phyloP scores from a whole-genome alignment of 208 protist species.

The Crithidia thermophila region DNA sequence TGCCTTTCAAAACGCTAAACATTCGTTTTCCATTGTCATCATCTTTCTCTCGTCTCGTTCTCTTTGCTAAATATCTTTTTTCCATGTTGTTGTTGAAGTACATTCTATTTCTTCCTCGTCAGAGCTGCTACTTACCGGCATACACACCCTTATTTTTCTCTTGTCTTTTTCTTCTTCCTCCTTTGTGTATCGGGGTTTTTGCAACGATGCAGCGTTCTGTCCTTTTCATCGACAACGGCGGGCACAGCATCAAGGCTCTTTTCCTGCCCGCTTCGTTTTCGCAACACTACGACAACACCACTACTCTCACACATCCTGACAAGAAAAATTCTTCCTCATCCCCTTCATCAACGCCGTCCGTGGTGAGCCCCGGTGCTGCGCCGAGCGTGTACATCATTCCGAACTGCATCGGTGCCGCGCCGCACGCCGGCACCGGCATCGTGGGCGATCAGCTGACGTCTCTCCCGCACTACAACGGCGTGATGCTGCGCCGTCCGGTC shows the following conservation, averaged over 20 bases:
- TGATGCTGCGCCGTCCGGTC: conserved; percentile 82
- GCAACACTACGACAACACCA: background rate
- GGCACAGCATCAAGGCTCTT: conserved; percentile 75
- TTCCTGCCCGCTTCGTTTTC: conserved; percentile 56
- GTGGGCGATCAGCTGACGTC: conserved; percentile 61
- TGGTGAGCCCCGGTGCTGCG: background rate
- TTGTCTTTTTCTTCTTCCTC: background rate
- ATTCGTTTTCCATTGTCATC: too few species aligned
- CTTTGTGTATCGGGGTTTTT: too few species aligned
- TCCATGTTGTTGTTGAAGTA: too few species aligned
- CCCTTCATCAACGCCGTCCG: background rate
- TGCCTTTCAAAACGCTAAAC: too few species aligned
- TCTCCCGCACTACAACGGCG: conserved; percentile 78
- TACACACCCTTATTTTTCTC: background rate
- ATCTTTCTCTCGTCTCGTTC: too few species aligned
- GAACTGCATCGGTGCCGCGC: conserved; percentile 72
- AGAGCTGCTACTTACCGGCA: too few species aligned
- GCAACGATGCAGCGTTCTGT: conserved; percentile 32
- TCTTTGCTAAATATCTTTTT: too few species aligned
- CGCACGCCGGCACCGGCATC: conserved; percentile 69
- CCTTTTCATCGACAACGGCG: conserved; percentile 85
- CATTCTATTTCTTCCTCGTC: too few species aligned
- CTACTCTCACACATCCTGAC: background rate
- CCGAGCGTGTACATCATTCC: conserved; percentile 44
- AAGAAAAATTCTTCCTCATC: background rate